Evolutionary conservation across 805 yeast species (phyloP), one percentile per base, ranked within the genome.

Genomic region (Blastobotrys robertii): DNA sequence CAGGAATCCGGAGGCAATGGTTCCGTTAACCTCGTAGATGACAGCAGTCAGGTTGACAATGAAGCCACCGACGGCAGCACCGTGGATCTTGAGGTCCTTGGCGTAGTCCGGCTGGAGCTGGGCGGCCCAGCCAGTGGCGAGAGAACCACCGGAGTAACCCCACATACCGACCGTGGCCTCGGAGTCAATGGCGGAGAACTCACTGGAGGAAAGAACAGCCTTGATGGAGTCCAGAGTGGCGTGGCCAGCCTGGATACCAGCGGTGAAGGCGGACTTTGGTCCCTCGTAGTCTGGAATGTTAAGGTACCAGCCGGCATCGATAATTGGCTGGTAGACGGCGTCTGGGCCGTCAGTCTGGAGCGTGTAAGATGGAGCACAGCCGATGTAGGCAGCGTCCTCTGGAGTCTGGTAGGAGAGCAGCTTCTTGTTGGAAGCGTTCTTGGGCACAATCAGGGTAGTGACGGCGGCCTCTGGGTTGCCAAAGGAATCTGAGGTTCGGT

Each of bases 61-160:
- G 34, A 39, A 49, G 8, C 59, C 59, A 12, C 59, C 59, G 19
- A 55, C 47, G 4, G 60, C 60, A 16, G 50, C 50, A n/a, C 56
- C 63, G 8, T 33, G 45, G 30, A 59, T 44, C 32, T 47, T 44
- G 22, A 55, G 44, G 11, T 55, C 56, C 7, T 55, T 54, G 2
- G 56, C 57, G 34, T 55, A 55, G 13, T 37, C 19, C n/a, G 51
- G 50, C 41, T 48, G 55, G 19, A 54, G 46, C 44, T 54, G 51
- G 8, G 57, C 52, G 12, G 59, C 58, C 53, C 56, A 52, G 5
- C 94, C 95, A 16, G 87, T 83, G 53, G 88, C 72, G 54, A 90
- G 77, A 59, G 73, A 77, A 51, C 76, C 71, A 49, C 81, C 86
- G 44, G 76, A 76, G 55, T 79, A 79, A 7, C 94, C 71, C 90